Conservation (phyloP, 2,329 filamentous ascomycete genomes). For the Calycina herbarum region DNA sequence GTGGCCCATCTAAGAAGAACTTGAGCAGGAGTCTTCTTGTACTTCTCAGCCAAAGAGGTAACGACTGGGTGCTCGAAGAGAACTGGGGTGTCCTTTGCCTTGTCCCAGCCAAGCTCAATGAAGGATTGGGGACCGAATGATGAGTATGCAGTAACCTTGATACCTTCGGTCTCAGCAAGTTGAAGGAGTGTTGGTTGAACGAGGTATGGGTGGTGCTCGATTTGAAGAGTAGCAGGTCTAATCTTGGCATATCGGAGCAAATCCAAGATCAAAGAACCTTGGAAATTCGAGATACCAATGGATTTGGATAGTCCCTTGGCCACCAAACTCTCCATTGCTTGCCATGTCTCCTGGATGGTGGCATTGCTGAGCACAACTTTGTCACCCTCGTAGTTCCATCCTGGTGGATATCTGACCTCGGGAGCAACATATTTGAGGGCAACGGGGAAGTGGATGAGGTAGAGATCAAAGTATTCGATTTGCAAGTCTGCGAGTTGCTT, state of each 20-base stretch:
- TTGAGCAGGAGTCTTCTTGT: slow-evolving; percentile 74
- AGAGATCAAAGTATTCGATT: slow-evolving; percentile 87
- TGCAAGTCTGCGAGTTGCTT: slow-evolving; percentile 81
- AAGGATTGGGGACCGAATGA: slow-evolving; percentile 80
- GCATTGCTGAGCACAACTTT: slow-evolving; percentile 66
- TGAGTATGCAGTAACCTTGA: slow-evolving; percentile 79
- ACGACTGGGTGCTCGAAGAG: slow-evolving; percentile 71
- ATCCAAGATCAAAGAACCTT: slow-evolving; percentile 74
- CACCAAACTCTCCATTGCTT: slow-evolving; percentile 74
- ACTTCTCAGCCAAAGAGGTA: slow-evolving; percentile 64
- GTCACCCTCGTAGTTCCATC: slow-evolving; percentile 66
- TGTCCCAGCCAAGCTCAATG: slow-evolving; percentile 72
- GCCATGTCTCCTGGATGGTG: slow-evolving; percentile 79
- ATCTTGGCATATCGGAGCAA: slow-evolving; percentile 75
- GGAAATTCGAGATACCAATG: slow-evolving; percentile 85
- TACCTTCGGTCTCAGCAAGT: slow-evolving; percentile 67
- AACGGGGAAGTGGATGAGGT: slow-evolving; percentile 86
- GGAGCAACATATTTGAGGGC: slow-evolving; percentile 85
- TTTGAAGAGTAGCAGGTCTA: slow-evolving; percentile 75
- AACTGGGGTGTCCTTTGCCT: slow-evolving; percentile 63
- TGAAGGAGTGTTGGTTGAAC: slow-evolving; percentile 71
- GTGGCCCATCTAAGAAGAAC: slow-evolving; percentile 85
- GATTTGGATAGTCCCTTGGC: slow-evolving; percentile 66
- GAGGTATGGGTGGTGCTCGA: slow-evolving; percentile 89
- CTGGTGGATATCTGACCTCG: slow-evolving; percentile 73